Evolutionary conservation across 805 yeast genomes (phyloP), one percentile per base, ranked within the genome.

Genomic region (Starmerella asiatica): DNA sequence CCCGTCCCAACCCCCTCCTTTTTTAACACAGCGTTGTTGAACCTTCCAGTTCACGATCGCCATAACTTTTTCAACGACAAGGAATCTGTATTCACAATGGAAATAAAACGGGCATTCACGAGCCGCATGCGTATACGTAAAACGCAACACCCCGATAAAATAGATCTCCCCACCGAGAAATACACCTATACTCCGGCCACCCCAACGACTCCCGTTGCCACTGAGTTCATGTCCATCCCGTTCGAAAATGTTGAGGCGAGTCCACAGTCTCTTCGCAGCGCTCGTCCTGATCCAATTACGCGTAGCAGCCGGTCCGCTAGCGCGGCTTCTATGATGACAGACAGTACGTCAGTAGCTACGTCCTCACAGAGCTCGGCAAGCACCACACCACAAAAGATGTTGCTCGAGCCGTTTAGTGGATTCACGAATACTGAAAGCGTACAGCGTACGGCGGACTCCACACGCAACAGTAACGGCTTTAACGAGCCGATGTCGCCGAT

Each of bases 401-500:
- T 23, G 26, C 26, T 23, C 9, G 26, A 23, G 26, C 26, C 26
- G 9, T 23, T 23, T 23, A 11, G 9, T 23, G 26, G 26, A 7
- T 7, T 23, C 7, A 7, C 26, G 9, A 7, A 11, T 11, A 23
- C 9, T 23, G 7, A 7, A 7, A 23, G 26, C 11, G 26, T 23
- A 7, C 7, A 23, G 26, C 26, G 26, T 7, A 7, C 11, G 7
- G 7, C 26, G 11, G 26, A 7, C 26, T 7, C 7, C 7, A 23
- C 26, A 7, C 7, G 9, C 26, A 7, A 23, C 26, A 7, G 9
- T 23, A 36, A 24, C 29, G 34, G 21, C 29, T 17, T 24, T 14
- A 38, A 6, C n/a, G 39, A 26, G 32, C 49, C 49, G 4, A 16
- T 38, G n/a, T 44, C 50, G 20, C 49, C 51, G 3, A 37, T 33